Conservation (phyloP, 1,284 basidiomycete species). For the Ustilago esculenta region DNA sequence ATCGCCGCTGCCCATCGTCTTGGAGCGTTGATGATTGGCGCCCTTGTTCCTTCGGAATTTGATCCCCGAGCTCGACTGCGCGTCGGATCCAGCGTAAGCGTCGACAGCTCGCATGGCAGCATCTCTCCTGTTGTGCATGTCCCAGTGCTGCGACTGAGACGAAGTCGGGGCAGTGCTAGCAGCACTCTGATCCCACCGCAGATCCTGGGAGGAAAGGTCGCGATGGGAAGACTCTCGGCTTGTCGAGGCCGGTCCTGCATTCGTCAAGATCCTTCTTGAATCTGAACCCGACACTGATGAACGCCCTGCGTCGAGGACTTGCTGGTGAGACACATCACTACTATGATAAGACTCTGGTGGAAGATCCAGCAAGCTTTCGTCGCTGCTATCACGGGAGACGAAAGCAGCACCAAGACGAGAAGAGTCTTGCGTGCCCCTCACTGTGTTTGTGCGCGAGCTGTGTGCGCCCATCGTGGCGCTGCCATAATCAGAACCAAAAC, state of each 20-base stretch:
- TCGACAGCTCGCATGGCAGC: constrained; percentile 1
- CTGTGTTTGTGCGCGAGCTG: constrained; percentile 44
- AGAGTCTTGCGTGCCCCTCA: constrained; percentile 31
- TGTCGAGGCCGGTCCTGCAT: constrained; percentile 3
- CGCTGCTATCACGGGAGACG: constrained; percentile 34
- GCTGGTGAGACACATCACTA: constrained; percentile 34
- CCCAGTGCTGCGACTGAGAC: constrained; percentile 33
- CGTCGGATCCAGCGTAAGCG: not conserved
- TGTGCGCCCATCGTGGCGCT: constrained; percentile 43
- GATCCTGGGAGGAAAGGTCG: constrained; percentile 20
- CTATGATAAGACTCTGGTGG: constrained; percentile 45
- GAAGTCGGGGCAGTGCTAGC: constrained; percentile 44
- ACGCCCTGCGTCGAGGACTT: constrained; percentile 7
- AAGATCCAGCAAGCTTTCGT: constrained; percentile 42
- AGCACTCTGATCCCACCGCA: constrained; percentile 29
- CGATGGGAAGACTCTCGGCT: constrained; percentile 34
- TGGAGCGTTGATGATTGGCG: constrained; percentile 29
- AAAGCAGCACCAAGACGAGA: constrained; percentile 30
- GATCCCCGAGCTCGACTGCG: constrained; percentile 25
- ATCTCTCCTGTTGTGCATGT: constrained; percentile 8
- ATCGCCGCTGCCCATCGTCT: constrained; percentile 24
- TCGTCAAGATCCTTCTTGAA: constrained; percentile 3
- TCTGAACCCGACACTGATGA: constrained; percentile 25
- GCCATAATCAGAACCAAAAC: constrained; percentile 42
- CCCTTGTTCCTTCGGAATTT: constrained; percentile 45